Evolutionary conservation across 768 basidiomycete genomes (phyloP), one percentile per base, ranked within the genome.

Genomic region (Hydnum rufescens): DNA sequence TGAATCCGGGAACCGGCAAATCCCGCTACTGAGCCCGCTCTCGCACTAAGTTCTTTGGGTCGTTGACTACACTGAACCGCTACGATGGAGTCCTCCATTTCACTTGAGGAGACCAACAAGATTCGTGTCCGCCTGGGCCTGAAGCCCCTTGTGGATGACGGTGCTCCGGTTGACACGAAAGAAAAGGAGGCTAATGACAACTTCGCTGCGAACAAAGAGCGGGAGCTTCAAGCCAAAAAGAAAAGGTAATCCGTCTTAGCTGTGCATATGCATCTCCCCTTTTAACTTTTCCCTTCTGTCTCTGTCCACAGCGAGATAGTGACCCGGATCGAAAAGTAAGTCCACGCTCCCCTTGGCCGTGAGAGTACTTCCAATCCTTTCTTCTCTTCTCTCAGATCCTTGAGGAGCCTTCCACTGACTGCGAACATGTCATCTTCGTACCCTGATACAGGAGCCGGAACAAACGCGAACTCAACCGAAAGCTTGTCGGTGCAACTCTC

Each of bases 21-120:
- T n/a, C n/a, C n/a, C n/a, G n/a, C n/a, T n/a, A n/a, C n/a, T n/a
- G n/a, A n/a, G n/a, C n/a, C n/a, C n/a, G n/a, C n/a, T n/a, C n/a
- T n/a, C n/a, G n/a, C n/a, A n/a, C n/a, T n/a, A n/a, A n/a, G n/a
- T n/a, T n/a, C n/a, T n/a, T n/a, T n/a, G n/a, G n/a, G n/a, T n/a
- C n/a, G n/a, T n/a, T n/a, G n/a, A n/a, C n/a, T n/a, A n/a, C n/a
- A n/a, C n/a, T n/a, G n/a, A n/a, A n/a, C n/a, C n/a, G 36, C 22
- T 22, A 39, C 13, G 28, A 50, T 50, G 49, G 49, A 50, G 30
- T 50, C 49, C 16, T 50, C 49, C 16, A 82, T 93, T 63, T 84
- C 82, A 61, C 75, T 93, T 62, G 88, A 90, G 62, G 88, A 92
- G 71, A 92, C 89, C 32, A 92, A 92, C 73, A 90, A 84, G 67